Base-by-base conservation (phyloP, 2,329 filamentous ascomycete species). In the Blastomyces parvus region DNA sequence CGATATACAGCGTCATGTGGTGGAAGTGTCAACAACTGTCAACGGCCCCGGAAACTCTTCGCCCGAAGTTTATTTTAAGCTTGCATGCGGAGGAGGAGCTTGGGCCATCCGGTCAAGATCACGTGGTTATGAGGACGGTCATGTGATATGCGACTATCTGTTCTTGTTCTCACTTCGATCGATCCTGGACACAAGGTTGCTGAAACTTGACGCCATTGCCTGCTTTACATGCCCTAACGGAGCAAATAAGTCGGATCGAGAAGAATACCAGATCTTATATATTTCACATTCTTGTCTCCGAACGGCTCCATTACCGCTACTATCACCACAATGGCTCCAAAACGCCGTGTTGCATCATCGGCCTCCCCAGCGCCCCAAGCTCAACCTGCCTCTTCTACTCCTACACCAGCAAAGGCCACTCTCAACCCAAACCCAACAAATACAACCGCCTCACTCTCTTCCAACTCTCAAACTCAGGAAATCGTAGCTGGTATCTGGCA, bases 401-500 rank as follows among this genome's bases (percentile, higher is more conserved):
- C 68, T 63, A 64, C 68, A 59, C 59, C 72, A 60, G 65, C 70
- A 62, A 65, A 69, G 55, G 57, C 72, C 63, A 64, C 72, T 22
- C 69, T 76, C 59, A 72, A 73, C 62, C 71, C 74, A 44, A 72
- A 71, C n/a, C 14, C 64, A 8, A 56, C 38, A 44, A 30, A 68
- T 25, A 42, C 68, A 38, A 65, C 73, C 46, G 67, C 73, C 22
- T 72, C 74, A 36, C 71, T 79, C 53, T 74, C 73, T 63, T 65
- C 73, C 33, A 77, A 76, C 59, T 75, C 76, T 52, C 76, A 77
- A 50, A 65, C 74, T 33, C 69, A 78, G 72, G 81, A 87, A 70
- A 89, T 95, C 67, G 79, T 87, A 53, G 70, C 82, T 63, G 86
- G 86, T 72, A 82, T 97, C 69, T 88, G 87, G 83, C 80, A 86